Evolutionary conservation across 2,329 filamentous ascomycete species (phyloP), one percentile per base, ranked within the genome.

Genomic region (Colletotrichum shisoi): DNA sequence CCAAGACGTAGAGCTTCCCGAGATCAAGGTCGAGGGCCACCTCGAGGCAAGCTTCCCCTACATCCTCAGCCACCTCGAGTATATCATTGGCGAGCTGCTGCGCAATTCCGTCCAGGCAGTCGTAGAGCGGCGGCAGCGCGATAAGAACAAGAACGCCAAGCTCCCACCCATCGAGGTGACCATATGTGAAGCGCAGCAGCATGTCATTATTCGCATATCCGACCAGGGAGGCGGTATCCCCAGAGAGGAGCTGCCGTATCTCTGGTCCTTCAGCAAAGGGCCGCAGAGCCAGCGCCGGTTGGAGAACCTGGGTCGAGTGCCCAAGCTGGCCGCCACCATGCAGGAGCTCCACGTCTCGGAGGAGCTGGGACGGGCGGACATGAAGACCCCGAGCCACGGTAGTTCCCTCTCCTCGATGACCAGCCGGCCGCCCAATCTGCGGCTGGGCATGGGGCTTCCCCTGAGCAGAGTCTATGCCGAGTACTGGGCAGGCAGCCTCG

Each of bases 261-360:
- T 99, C 6, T 99, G 96, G 95, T 96, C 93, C 31, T 99, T 99
- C 77, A 93, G 89, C 79, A 98, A 98, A 79, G 94, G 94, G 0
- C 93, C 94, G 2, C 88, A 92, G 42, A 91, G 89, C 66, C 84
- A 90, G 71, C 86, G 88, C 68, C 88, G 93, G 4, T 84, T 98
- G n/a, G 84, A 92, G 72, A 98, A 97, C 76, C 85, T 99, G 9
- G 87, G 87, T 12, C 88, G 90, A 70, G 94, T 99, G 2, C 95
- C 95, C 3, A 91, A 92, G 68, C 91, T 99, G 85, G 92, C 94
- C 13, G 95, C 93, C 21, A 99, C 94, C 0, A 88, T 97, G 82
- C 92, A 98, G 78, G 95, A 97, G 77, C 81, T 97, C 31, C 87
- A 84, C 58, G 79, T 85, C 27, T 80, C 81, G 46, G 77, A 82